Evolutionary conservation across 2,329 filamentous ascomycete genomes (phyloP).

Genomic region (Drechslera avenae): DNA sequence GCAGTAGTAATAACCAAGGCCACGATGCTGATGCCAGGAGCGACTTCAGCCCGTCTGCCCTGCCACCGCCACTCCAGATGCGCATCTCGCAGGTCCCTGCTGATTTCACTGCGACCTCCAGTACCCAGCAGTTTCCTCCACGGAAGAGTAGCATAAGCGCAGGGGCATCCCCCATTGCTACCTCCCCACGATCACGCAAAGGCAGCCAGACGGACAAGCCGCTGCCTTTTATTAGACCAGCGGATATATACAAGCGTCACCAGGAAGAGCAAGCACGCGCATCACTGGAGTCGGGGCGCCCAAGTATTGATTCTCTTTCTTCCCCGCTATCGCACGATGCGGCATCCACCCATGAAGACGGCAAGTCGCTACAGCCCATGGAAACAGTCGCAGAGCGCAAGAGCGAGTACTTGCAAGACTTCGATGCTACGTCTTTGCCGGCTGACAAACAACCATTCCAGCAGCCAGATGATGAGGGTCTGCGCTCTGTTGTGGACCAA

Average conservation of each 20-base stretch:
- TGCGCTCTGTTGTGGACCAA: conserved; percentile 63
- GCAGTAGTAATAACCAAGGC: conserved; percentile 38
- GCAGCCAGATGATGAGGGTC: conserved; percentile 29
- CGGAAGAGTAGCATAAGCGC: conserved; percentile 67
- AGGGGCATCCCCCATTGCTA: conserved; percentile 27
- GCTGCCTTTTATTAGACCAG: conserved; percentile 70
- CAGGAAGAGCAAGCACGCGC: conserved; percentile 67
- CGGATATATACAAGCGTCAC: conserved; percentile 77
- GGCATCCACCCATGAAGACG: conserved; percentile 28
- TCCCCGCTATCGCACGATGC: conserved; percentile 30
- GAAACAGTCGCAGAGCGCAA: conserved; percentile 63
- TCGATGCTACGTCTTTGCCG: conserved; percentile 19
- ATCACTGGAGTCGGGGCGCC: conserved; percentile 63
- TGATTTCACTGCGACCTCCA: conserved; percentile 32
- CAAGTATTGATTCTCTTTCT: conserved; percentile 60
- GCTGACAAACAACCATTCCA: conserved; percentile 14
- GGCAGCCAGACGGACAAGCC: conserved; percentile 55
- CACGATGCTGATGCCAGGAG: conserved; percentile 49
- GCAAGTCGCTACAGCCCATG: conserved; percentile 44
- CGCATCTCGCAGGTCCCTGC: conserved; percentile 49
- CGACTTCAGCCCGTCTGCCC: conserved; percentile 60
- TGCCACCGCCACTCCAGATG: conserved; percentile 56
- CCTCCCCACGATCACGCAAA: conserved; percentile 35
- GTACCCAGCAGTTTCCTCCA: conserved; percentile 59
- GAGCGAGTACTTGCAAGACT: conserved; percentile 62